phyloP scores from a whole-genome alignment of 345 rosid species.

The Draba incana region DNA sequence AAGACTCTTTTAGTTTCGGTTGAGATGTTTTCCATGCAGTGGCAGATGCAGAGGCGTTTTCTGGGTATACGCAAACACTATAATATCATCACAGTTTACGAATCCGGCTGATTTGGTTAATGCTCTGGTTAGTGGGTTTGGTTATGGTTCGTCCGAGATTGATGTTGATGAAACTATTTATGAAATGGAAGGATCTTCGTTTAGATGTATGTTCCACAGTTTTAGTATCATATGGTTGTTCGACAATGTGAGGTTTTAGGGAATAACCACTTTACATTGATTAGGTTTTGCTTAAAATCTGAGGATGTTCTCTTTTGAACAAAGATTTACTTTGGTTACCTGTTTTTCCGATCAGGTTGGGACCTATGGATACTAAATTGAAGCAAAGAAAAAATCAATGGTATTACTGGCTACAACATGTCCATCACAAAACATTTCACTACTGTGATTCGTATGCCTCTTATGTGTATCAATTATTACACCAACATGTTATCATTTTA shows the following conservation, averaged over 20 bases:
- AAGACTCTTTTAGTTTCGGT: not conserved
- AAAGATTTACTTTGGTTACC: not conserved
- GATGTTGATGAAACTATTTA: slow-evolving; percentile 47
- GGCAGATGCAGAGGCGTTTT: slow-evolving; percentile 89
- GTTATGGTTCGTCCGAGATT: slow-evolving; percentile 42
- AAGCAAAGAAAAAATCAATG: slow-evolving; percentile 32
- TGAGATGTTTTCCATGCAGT: slow-evolving; percentile 44
- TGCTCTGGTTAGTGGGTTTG: slow-evolving; percentile 54
- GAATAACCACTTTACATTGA: not conserved
- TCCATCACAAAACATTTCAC: no score
- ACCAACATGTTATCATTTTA: no score
- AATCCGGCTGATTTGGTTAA: slow-evolving; percentile 69
- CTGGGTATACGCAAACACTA: slow-evolving; percentile 62
- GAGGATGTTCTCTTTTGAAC: slow-evolving; percentile 2
- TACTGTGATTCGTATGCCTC: no score
- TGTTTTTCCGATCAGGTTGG: slow-evolving; percentile 58
- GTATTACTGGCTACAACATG: no score
- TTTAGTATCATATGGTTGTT: slow-evolving; percentile 55
- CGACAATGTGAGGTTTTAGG: slow-evolving; percentile 73
- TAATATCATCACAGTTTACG: slow-evolving; percentile 61
- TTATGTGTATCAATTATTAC: no score
- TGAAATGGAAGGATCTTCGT: slow-evolving; percentile 83
- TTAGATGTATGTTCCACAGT: slow-evolving; percentile 57
- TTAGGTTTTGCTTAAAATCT: not conserved
- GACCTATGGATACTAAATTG: slow-evolving; percentile 82